A percentile compares a stretch with the other conserved stretches of the same genome.
These are phyloP conservation scores for Monosporascus sp. DNA, from an alignment of 2,329 filamentous ascomycete species.

Conservation along the genomic window DNA sequence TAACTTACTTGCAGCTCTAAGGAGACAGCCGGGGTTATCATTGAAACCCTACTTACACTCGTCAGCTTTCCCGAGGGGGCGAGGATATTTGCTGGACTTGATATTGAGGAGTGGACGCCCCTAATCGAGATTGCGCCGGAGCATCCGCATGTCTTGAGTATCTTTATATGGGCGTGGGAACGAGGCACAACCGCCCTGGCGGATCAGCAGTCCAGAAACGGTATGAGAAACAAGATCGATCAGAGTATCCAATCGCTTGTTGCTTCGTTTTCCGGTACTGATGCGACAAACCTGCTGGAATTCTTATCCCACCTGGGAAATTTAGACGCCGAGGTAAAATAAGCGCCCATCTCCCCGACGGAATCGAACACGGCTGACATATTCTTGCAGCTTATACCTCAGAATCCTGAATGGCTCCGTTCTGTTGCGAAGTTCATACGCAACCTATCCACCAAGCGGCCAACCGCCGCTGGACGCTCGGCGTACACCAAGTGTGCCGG, in stretches of 20 bases:
- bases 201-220: slow-evolving; percentile 18
- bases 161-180: slow-evolving; percentile 53
- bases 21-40: slow-evolving; percentile 45
- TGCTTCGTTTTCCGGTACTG: slow-evolving; percentile 51
- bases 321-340: slow-evolving; percentile 41
- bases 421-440: slow-evolving; percentile 42
- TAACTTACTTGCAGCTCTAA: slow-evolving; percentile 35
- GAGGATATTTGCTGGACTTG: slow-evolving; percentile 33
- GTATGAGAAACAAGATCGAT: slow-evolving; percentile 38
- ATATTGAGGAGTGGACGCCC: slow-evolving; percentile 45
- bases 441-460: slow-evolving; percentile 48
- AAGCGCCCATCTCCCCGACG: background rate
- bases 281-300: slow-evolving; percentile 52
- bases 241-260: slow-evolving; percentile 41
- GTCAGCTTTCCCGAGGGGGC: slow-evolving; percentile 48
- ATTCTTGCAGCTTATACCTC: slow-evolving; percentile 38
- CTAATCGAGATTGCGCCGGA: slow-evolving; percentile 52
- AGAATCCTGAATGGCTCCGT: slow-evolving; percentile 49
- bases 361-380: slow-evolving; percentile 2
- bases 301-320: slow-evolving; percentile 50
- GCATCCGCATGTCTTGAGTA: slow-evolving; percentile 47
- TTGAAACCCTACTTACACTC: slow-evolving; percentile 53
- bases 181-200: slow-evolving; percentile 34
- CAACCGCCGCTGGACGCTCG: slow-evolving; percentile 47
- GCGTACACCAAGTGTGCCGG: slow-evolving; percentile 56